Base-by-base conservation (phyloP, 2,329 filamentous ascomycete genomes). In the Aspergillus terreus region DNA sequence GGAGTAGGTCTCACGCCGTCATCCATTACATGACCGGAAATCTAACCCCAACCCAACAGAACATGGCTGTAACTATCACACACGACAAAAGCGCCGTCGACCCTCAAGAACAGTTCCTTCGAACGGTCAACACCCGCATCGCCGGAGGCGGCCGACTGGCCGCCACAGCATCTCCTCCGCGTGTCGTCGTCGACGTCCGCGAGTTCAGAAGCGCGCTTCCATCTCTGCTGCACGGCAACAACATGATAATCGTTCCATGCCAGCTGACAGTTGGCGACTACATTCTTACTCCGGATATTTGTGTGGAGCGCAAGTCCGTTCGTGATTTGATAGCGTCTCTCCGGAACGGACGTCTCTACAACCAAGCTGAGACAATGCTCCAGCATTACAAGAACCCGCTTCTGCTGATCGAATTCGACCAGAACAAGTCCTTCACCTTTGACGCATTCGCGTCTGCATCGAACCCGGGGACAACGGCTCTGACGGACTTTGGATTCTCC, bases 251-350 rank as follows among this genome's bases (percentile, higher is more conserved):
- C 41, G 86, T 97, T 0, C 94, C 94, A 2, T 96, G 92, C 72
- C 95, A 95, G 83, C 78, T 99, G 53, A 99, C 92, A 1, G 92
- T 99, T 0, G 94, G 90, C 57, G 94, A 99, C 74, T 99, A 99
- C 71, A 86, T 99, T 55, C 79, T 99, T 40, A 94, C 90, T 1
- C 92, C 92, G 1, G 82, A 85, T 58, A 94, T 97, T 59, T 96
- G 91, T 71, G 82, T 99, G 30, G 94, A 99, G 75, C 88, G 94
- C 44, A 99, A 99, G 74, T 95, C 89, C 23, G 81, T 99, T 64
- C 85, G 84, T 64, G 94, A 99, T 74, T 76, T 99, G 43, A 92
- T 97, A 71, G 86, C 86, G 50, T 96, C 91, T 1, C 91, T 99
- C 74, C 86, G 87, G 60, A 92, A 96, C 68, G 94, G 94, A 11